Evolutionary conservation across 345 rosid species (phyloP).

Genomic region (Eucalyptus microcorys): DNA sequence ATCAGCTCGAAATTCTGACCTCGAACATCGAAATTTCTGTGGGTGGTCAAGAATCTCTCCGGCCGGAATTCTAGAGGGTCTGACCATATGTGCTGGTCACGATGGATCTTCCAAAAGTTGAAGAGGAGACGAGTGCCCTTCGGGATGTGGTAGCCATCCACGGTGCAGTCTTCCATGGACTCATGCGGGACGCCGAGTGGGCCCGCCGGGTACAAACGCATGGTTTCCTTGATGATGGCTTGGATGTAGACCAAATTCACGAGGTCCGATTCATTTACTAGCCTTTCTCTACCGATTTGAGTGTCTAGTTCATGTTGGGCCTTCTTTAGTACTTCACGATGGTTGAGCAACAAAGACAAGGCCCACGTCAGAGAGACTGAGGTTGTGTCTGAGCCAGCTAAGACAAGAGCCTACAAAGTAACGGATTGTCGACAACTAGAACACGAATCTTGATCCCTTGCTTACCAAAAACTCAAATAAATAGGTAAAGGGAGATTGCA

Average conservation of each 20-base stretch:
- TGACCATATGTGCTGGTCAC: conserved; percentile 15
- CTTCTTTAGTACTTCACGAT: conserved; percentile 1
- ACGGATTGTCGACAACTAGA: neutral
- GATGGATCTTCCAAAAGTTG: conserved; percentile 14
- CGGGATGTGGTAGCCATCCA: conserved; percentile 13
- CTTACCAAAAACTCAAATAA: neutral
- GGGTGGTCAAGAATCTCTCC: conserved; percentile 18
- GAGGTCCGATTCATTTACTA: conserved; percentile 9
- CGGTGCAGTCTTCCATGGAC: conserved; percentile 16
- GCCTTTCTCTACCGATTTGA: conserved; percentile 13
- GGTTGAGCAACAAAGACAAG: conserved; percentile 23
- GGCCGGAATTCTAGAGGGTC: conserved; percentile 14
- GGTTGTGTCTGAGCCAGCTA: conserved; percentile 31
- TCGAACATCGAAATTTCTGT: conserved; percentile 5
- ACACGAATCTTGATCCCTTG: neutral
- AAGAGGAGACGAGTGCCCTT: conserved; percentile 11
- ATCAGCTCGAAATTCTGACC: conserved; percentile 22
- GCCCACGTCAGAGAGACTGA: conserved; percentile 25
- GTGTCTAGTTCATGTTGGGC: conserved; percentile 29
- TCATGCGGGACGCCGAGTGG: conserved; percentile 24
- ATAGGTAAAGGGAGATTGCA: neutral
- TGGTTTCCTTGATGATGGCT: conserved; percentile 28
- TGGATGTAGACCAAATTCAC: conserved; percentile 10
- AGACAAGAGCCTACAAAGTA: conserved; percentile 9
- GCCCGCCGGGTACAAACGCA: conserved; percentile 15